Base-by-base conservation (phyloP, 2,329 filamentous ascomycete species). In the Ascosphaera apis region DNA sequence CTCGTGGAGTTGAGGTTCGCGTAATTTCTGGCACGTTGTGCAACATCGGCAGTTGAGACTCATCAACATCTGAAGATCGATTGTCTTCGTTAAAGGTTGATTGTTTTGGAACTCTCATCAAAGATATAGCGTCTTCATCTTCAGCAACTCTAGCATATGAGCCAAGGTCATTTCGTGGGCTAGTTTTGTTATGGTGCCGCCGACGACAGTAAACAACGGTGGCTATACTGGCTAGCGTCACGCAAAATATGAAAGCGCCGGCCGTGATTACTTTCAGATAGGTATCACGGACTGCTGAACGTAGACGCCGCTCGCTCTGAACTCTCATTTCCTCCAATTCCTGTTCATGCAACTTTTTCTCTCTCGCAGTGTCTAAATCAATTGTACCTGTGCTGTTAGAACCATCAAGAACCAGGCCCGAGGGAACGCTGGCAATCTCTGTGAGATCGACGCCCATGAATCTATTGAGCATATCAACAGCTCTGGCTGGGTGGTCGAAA, bases 391-490 rank as follows among this genome's bases (percentile, higher is more conserved):
- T 72, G 1, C 77, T 70, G 52, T 83, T 82, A 53, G 91, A 80
- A 38, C 84, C 84, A 49, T 91, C 83, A 38, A 92, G 76, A 21
- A 69, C 68, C 39, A 75, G 83, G 53, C 91, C 78, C 1, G 74
- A 68, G 0, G 83, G 81, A 36, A 62, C 60, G 35, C 81, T 84
- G 39, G 86, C 86, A 44, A 93, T 91, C 48, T 69, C 76, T 46
- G 71, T 77, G 44, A 95, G 91, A 50, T 95, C 83, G 30, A 98
- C 81, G 34, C 72, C 71, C 67, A 95, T 82, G 58, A 98, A 92
- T 30, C 88, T 78, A 55, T 98, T 86, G 12, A 98, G 72, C 88
- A 98, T 98, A 53, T 95, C 88, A 41, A 86, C 72, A 15, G 75
- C 78, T 41, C 83, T 76, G 34, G 82, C 73, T 1, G 86, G 76